Evolutionary conservation across 2,329 filamentous ascomycete species (phyloP), one percentile per base, ranked within the genome.

Genomic region (Fusarium piperis): DNA sequence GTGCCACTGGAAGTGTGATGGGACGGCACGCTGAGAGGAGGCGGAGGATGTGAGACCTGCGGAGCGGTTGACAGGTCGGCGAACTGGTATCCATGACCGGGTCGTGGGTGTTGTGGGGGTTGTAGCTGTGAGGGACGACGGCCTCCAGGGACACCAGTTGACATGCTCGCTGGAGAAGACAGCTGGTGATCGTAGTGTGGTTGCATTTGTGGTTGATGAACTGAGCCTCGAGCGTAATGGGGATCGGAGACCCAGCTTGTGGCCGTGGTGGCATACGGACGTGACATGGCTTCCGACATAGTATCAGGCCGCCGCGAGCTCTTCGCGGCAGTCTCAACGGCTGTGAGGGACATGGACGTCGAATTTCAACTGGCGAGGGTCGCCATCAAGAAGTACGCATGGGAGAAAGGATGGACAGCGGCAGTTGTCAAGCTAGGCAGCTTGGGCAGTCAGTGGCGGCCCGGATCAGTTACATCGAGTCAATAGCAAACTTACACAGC

Each of bases 231-330:
- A 59, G 53, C 44, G 18, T 73, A 70, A 46, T 64, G 69, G 55
- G 68, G 66, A 59, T 74, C 73, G 36, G 72, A 58, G 36, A 53
- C 61, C 74, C 72, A 73, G 53, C 58, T 61, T 33, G 65, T 58
- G 26, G 73, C 48, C 51, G 72, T 70, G 38, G 61, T 68, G 64
- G 56, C 33, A 57, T 74, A 74, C 46, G 71, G 71, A 28, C 65
- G 72, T 51, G 76, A 68, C 74, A 79, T 77, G 61, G 71, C 64
- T 63, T 75, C 72, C 10, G 76, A 70, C 71, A 77, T 77, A 41
- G 64, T 57, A 59, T 72, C 62, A 41, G 68, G 58, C 30, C 64
- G 67, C 38, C 66, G 64, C 44, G 68, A 58, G 51, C 39, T 65
- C 57, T 72, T 53, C 46, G 57, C 52, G 52, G 71, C 57, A 51